Conservation (phyloP, 2,329 filamentous ascomycete species). For the Penicillium olsonii region DNA sequence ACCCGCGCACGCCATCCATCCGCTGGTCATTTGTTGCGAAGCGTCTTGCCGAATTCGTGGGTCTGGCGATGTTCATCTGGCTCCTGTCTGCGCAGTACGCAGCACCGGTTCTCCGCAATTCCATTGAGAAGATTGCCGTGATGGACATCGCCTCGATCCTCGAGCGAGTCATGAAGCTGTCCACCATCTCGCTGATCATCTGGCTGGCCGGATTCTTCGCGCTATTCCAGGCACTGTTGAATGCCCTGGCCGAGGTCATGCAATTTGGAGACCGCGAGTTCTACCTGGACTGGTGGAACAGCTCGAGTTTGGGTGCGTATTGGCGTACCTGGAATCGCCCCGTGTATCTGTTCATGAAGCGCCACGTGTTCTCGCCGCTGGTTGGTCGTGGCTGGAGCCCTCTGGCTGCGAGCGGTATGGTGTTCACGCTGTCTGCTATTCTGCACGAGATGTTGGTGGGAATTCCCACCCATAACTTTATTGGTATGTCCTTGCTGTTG, state of each 20-base stretch:
- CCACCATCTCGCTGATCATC: conserved; percentile 90
- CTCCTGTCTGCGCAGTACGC: conserved; percentile 93
- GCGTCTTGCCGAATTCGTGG: conserved; percentile 73
- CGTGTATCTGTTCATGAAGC: conserved; percentile 93
- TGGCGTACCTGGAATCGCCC: conserved; percentile 98
- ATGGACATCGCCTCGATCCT: conserved; percentile 79
- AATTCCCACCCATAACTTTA: conserved; percentile 89
- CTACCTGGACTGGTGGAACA: conserved; percentile 99
- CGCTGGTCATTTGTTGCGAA: conserved; percentile 88
- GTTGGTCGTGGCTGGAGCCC: conserved; percentile 79
- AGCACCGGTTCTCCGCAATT: conserved; percentile 84
- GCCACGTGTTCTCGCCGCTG: conserved; percentile 88
- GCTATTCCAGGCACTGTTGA: conserved; percentile 88
- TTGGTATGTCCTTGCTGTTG: conserved; percentile 58
- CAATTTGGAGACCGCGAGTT: conserved; percentile 91
- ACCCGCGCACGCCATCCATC: conserved; percentile 78
- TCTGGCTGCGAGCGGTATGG: conserved; percentile 69
- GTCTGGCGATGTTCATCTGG: conserved; percentile 89
- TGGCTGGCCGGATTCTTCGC: conserved; percentile 99
- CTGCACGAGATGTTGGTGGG: conserved; percentile 92
- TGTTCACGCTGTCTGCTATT: conserved; percentile 85
- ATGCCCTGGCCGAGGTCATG: conserved; percentile 86
- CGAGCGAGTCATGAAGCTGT: conserved; percentile 90
- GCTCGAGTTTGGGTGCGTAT: conserved; percentile 78
- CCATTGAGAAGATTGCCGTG: conserved; percentile 79